Base-by-base conservation (phyloP, 768 basidiomycete genomes). In the Tylopilus plumbeoviolaceoides region DNA sequence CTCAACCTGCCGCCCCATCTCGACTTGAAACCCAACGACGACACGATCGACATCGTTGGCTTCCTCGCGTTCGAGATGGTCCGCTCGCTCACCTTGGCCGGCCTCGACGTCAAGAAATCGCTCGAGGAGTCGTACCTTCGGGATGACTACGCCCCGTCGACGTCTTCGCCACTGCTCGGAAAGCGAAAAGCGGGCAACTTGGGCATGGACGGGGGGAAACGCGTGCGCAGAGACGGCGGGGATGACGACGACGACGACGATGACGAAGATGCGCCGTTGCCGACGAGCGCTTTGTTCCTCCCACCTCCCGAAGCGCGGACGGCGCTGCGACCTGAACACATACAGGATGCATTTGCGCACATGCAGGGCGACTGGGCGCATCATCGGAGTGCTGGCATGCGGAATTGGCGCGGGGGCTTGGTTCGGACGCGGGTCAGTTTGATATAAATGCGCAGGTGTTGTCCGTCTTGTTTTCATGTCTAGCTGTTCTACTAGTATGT, bases 11-110 rank as follows among this genome's bases (percentile, higher is more conserved):
- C 93, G 4, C 63, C 87, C 0, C 86, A 90, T 55, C 81, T 95
- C 40, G 92, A 97, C 63, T 78, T 93, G 55, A 91, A 89, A 72
- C 83, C 89, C 28, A 90, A 89, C 70, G 95, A 97, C 69, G 94
- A 97, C 69, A 94, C 95, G 3, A 78, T 95, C 63, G 95, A 98
- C 65, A 95, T 97, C 54, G 91, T 98, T 61, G 95, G 95, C 23
- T 98, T 98, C 73, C 83, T 98, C 41, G 89, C 92, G 0, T 98
- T 95, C 70, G 95, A 98, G 70, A 94, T 95, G 86, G 94, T 98
- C 28, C 86, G 94, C 47, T 90, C 91, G 3, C 80, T 98, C 44
- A 94, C 92, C 0, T 78, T 95, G 39, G 91, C 89, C 1, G 95
- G 91, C 2, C 79, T 94, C 35, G 82, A 86, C 28, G 86, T 94